Evolutionary conservation across 345 rosid genomes (phyloP).

Genomic region (Excoecaria cochinchinensis): DNA sequence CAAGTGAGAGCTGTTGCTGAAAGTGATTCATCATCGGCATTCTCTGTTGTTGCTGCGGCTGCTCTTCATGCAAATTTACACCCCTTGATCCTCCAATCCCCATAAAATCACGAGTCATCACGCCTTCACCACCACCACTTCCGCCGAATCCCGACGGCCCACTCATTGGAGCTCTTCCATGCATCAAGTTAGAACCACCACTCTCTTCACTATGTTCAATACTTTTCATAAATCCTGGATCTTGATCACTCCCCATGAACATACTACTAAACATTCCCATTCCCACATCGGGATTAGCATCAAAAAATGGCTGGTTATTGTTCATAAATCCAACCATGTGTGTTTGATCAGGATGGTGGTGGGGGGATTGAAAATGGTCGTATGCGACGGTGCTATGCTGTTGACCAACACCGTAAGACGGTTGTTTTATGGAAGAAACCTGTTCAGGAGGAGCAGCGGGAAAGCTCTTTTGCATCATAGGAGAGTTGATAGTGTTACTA

Average conservation of each 20-base stretch:
- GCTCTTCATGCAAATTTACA: slow-evolving; percentile 33
- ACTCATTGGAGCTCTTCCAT: slow-evolving; percentile 19
- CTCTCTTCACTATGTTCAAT: slow-evolving; percentile 25
- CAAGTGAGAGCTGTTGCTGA: slow-evolving; percentile 46
- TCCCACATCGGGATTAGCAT: slow-evolving; percentile 28
- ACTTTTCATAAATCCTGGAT: slow-evolving; percentile 28
- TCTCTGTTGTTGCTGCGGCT: slow-evolving; percentile 34
- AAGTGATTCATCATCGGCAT: slow-evolving; percentile 41
- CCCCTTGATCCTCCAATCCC: slow-evolving; percentile 50
- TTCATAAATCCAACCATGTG: slow-evolving; percentile 28
- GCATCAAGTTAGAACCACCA: slow-evolving; percentile 22
- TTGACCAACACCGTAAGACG: slow-evolving; percentile 24
- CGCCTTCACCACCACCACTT: slow-evolving; percentile 20
- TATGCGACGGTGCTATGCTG: slow-evolving; percentile 29
- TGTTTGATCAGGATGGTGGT: slow-evolving; percentile 27
- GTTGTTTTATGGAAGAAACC: slow-evolving; percentile 31
- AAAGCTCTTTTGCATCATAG: slow-evolving; percentile 69
- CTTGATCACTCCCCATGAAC: slow-evolving; percentile 34
- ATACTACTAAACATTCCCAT: slow-evolving; percentile 49
- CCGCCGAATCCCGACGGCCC: slow-evolving; percentile 32
- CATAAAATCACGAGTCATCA: slow-evolving; percentile 58
- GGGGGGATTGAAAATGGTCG: slow-evolving; percentile 29
- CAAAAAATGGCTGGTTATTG: slow-evolving; percentile 35
- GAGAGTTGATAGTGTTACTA: slow-evolving; percentile 58
- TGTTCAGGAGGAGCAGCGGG: slow-evolving; percentile 42